Conservation (phyloP, 2,329 filamentous ascomycete species). For the Byssochlamys sp. region DNA sequence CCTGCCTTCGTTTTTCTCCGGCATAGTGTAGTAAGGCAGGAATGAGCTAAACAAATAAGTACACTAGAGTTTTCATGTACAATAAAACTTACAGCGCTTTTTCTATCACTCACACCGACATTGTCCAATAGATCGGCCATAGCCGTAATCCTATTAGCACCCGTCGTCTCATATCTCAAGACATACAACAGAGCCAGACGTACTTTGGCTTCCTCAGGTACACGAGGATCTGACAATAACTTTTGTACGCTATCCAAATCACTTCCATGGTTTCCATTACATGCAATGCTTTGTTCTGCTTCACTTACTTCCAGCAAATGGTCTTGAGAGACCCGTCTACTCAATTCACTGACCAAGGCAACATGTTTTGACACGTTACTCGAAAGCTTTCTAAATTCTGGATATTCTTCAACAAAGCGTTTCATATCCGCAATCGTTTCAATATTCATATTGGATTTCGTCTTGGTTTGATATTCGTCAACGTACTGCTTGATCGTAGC, state of each 20-base stretch:
- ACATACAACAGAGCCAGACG: too few relatives aligned
- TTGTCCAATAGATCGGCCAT: too few relatives aligned
- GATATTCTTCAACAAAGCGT: slow-evolving; percentile 96
- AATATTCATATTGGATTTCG: slow-evolving; percentile 90
- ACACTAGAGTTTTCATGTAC: too few relatives aligned
- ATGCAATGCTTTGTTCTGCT: slow-evolving; percentile 89
- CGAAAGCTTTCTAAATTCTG: slow-evolving; percentile 90
- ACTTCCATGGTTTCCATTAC: slow-evolving; percentile 84
- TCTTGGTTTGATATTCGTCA: slow-evolving; percentile 93
- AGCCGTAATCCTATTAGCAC: too few relatives aligned
- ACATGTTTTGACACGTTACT: slow-evolving; percentile 98
- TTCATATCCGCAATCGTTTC: slow-evolving; percentile 99
- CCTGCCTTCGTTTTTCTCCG: slow-evolving; percentile 68
- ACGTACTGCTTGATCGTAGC: slow-evolving; percentile 98
- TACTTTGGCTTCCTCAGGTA: too few relatives aligned
- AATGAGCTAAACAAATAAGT: slow-evolving; percentile 74
- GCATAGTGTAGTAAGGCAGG: slow-evolving; percentile 72
- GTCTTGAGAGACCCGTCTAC: slow-evolving; percentile 73
- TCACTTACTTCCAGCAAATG: slow-evolving; percentile 92
- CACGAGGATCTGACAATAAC: slow-evolving; percentile 39
- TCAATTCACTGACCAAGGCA: slow-evolving; percentile 85
- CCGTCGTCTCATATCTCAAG: too few relatives aligned
- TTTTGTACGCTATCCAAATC: slow-evolving; percentile 65
- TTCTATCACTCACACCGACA: too few relatives aligned
- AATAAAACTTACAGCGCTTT: too few relatives aligned